Evolutionary conservation across 2,329 filamentous ascomycete species (phyloP).

Genomic region (Pseudogymnoascus sp.): DNA sequence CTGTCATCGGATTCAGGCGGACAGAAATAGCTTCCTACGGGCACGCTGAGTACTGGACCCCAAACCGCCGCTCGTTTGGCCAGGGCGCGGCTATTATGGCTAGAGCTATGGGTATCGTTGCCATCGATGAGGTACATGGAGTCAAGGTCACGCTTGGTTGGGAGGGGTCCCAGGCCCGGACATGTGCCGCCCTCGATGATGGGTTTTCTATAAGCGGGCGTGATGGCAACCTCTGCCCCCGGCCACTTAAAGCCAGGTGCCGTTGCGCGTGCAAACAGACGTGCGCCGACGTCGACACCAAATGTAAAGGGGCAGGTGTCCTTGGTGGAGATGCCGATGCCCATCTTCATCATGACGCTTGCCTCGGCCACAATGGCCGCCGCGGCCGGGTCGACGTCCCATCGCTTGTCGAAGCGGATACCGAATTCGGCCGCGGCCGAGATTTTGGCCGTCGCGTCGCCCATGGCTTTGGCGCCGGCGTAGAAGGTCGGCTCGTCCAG

Average conservation of each 20-base stretch:
- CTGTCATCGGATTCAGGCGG: conserved; percentile 6
- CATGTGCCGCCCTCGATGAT: conserved; percentile 18
- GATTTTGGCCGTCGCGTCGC: conserved; percentile 18
- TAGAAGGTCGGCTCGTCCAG: conserved; percentile 20
- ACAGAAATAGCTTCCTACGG: conserved; percentile 14
- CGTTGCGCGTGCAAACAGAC: conserved; percentile 17
- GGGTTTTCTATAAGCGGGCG: conserved; percentile 14
- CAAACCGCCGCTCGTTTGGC: conserved; percentile 15
- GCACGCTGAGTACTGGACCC: conserved; percentile 14
- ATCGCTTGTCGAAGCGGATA: conserved; percentile 18
- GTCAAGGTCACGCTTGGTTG: conserved; percentile 12
- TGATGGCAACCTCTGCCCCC: conserved; percentile 15
- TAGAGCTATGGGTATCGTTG: neutral
- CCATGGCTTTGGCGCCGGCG: conserved; percentile 17
- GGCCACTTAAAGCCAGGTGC: conserved; percentile 20
- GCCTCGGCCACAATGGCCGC: conserved; percentile 21
- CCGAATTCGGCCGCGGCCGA: conserved; percentile 21
- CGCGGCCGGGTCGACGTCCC: conserved; percentile 17
- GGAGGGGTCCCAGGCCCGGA: conserved; percentile 18
- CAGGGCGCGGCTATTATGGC: neutral
- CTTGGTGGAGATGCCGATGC: conserved; percentile 17
- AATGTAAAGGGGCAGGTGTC: conserved; percentile 22
- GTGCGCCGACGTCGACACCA: conserved; percentile 20
- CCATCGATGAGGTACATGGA: conserved; percentile 9
- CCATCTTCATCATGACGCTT: conserved; percentile 16